Percentiles rank a stretch among this genome's conserved stretches.
phyloP scores from a whole-genome alignment of 805 yeast genomes.

The Schizosaccharomyces octosporus region DNA sequence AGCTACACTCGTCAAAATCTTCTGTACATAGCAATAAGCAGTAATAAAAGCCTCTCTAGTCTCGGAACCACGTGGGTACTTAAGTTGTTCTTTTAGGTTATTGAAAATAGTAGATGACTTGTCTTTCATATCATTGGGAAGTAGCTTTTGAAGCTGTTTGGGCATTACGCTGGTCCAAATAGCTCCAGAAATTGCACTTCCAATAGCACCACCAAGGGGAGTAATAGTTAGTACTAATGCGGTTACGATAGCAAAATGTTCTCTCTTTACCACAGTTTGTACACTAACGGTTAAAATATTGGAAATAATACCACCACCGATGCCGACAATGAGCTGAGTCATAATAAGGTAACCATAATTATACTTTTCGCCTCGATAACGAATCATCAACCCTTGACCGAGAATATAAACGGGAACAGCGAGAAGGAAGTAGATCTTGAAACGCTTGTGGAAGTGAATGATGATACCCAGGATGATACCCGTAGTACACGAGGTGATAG shows the following conservation, averaged over 20 bases:
- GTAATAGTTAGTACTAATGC: constrained; percentile 27
- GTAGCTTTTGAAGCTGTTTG: constrained; percentile 8
- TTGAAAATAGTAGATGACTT: constrained; percentile 6
- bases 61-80: constrained; percentile 31
- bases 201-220: constrained; percentile 34
- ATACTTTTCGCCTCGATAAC: constrained; percentile 24
- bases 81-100: neutral
- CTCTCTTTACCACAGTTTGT: constrained; percentile 28
- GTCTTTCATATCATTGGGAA: constrained; percentile 11
- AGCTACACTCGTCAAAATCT: constrained; percentile 5
- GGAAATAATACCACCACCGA: constrained; percentile 40
- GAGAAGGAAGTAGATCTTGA: constrained; percentile 19
- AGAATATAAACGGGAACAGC: constrained; percentile 31
- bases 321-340: constrained; percentile 32
- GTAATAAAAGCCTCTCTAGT: constrained; percentile 9
- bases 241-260: constrained; percentile 29
- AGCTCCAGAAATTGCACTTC: constrained; percentile 34
- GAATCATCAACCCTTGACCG: constrained; percentile 29
- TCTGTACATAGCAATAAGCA: constrained; percentile 8
- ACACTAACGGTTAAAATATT: constrained; percentile 30
- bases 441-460: constrained; percentile 25
- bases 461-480: constrained; percentile 30
- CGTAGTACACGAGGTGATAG: constrained; percentile 17
- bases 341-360: constrained; percentile 31
- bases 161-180: constrained; percentile 25